Evolutionary conservation across 1,139 yeast genomes (phyloP).

Genomic region (Protomyces inundatus): DNA sequence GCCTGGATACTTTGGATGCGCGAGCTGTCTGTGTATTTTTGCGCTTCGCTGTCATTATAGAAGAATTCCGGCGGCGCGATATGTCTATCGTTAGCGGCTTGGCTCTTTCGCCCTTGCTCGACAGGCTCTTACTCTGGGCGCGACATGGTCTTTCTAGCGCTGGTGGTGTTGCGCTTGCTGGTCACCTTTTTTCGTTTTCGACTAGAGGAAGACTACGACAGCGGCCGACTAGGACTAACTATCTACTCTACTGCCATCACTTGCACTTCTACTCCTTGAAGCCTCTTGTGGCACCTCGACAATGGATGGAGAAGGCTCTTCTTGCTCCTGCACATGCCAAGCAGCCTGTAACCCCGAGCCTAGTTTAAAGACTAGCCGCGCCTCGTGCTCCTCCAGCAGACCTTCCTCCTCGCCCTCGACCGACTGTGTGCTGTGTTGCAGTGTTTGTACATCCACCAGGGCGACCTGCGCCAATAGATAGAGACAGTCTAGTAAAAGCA

Average conservation of each 20-base stretch:
- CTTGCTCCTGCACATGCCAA: neutral
- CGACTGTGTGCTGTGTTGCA: neutral
- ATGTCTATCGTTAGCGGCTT: conserved; percentile 39
- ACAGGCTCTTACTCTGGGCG: neutral
- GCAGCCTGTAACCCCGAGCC: neutral
- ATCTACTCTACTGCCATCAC: too few species aligned
- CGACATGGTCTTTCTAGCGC: neutral
- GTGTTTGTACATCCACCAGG: neutral
- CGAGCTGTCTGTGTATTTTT: conserved; percentile 82
- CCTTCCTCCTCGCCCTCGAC: neutral
- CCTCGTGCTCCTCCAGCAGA: neutral
- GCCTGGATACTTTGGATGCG: conserved; percentile 98
- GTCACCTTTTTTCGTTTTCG: neutral
- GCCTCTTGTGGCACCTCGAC: neutral
- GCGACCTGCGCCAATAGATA: neutral
- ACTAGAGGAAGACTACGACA: neutral
- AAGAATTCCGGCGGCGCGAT: conserved; percentile 92
- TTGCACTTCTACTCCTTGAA: too few species aligned
- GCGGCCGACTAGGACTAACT: too few species aligned
- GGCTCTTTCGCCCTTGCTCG: too few species aligned
- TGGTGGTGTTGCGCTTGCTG: neutral
- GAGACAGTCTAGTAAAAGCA: neutral
- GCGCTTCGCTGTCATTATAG: conserved; percentile 83
- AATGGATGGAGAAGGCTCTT: too few species aligned
- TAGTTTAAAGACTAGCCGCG: neutral